Conservation (phyloP, 2,329 filamentous ascomycete species). For the Pyrenochaeta sp. region DNA sequence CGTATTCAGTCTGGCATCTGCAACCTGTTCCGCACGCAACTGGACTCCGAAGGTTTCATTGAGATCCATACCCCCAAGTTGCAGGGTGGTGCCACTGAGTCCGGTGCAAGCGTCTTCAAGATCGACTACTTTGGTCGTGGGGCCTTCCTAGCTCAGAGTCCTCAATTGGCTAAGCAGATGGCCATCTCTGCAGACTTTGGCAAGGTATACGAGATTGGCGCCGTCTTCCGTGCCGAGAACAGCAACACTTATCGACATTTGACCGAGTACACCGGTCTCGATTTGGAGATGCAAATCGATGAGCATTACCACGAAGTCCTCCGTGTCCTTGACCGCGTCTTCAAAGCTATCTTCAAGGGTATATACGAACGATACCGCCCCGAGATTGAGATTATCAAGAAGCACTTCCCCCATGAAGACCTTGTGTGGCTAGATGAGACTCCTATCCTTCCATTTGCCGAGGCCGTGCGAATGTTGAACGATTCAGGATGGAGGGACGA, state of each 20-base stretch:
- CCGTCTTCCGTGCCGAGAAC: slow-evolving; percentile 93
- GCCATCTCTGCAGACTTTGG: slow-evolving; percentile 88
- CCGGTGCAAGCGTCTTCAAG: slow-evolving; percentile 88
- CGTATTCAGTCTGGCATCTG: slow-evolving; percentile 83
- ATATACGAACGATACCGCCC: slow-evolving; percentile 73
- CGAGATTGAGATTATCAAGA: slow-evolving; percentile 81
- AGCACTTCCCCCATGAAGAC: slow-evolving; percentile 86
- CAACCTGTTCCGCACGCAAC: slow-evolving; percentile 77
- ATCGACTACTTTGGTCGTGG: slow-evolving; percentile 89
- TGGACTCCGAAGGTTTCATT: slow-evolving; percentile 81
- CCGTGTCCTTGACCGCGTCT: slow-evolving; percentile 76
- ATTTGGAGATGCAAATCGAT: slow-evolving; percentile 91
- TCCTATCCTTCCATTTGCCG: slow-evolving; percentile 79
- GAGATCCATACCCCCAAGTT: slow-evolving; percentile 95
- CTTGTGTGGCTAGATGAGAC: slow-evolving; percentile 88
- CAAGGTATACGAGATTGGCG: slow-evolving; percentile 87
- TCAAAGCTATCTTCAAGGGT: slow-evolving; percentile 80
- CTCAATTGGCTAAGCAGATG: slow-evolving; percentile 94
- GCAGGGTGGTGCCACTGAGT: slow-evolving; percentile 89
- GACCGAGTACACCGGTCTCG: slow-evolving; percentile 92
- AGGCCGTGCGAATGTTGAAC: slow-evolving; percentile 82
- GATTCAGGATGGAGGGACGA: slow-evolving; percentile 80
- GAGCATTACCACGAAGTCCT: slow-evolving; percentile 91
- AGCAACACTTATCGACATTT: slow-evolving; percentile 94
- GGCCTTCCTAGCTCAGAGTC: slow-evolving; percentile 90